phyloP scores from a whole-genome alignment of 208 protist genomes.

The Leishmania lainsoni region DNA sequence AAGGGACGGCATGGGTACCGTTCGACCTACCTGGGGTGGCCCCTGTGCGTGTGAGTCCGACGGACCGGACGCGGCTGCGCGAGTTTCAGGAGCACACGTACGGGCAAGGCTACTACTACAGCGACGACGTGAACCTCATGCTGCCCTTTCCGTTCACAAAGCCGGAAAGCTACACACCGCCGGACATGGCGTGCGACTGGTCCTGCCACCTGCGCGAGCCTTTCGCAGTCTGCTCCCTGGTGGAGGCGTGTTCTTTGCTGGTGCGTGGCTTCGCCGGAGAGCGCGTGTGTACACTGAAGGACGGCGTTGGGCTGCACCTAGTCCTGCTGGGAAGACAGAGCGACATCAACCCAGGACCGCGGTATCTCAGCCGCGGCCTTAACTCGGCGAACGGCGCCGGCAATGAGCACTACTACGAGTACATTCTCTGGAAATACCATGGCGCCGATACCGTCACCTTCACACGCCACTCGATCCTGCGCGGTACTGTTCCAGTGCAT shows the following conservation, averaged over 20 bases:
- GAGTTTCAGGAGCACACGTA: slow-evolving; percentile 77
- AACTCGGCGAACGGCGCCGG: slow-evolving; percentile 76
- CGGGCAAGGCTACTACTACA: slow-evolving; percentile 86
- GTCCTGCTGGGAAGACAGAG: slow-evolving; percentile 77
- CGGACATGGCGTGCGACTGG: slow-evolving; percentile 80
- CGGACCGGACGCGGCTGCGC: slow-evolving; percentile 56
- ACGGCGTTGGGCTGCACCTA: slow-evolving; percentile 54
- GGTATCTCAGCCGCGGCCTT: slow-evolving; percentile 81
- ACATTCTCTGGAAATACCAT: slow-evolving; percentile 72
- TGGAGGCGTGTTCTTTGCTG: slow-evolving; percentile 57
- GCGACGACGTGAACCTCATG: slow-evolving; percentile 68
- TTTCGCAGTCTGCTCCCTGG: slow-evolving; percentile 45
- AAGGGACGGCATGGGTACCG: slow-evolving; percentile 74
- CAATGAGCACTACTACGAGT: slow-evolving; percentile 91
- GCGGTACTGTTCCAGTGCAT: slow-evolving; percentile 85
- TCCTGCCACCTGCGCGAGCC: slow-evolving; percentile 58
- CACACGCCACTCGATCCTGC: slow-evolving; percentile 70
- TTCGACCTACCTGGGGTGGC: slow-evolving; percentile 66
- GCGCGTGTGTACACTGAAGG: slow-evolving; percentile 43
- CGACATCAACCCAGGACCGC: slow-evolving; percentile 80
- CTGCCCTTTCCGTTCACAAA: slow-evolving; percentile 78
- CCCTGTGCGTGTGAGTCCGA: slow-evolving; percentile 43
- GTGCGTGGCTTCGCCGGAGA: slow-evolving; percentile 77
- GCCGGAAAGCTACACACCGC: slow-evolving; percentile 16
- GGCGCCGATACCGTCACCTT: slow-evolving; percentile 51